phyloP scores from a whole-genome alignment of 495 filamentous ascomycete species.

The Podospora anserina region DNA sequence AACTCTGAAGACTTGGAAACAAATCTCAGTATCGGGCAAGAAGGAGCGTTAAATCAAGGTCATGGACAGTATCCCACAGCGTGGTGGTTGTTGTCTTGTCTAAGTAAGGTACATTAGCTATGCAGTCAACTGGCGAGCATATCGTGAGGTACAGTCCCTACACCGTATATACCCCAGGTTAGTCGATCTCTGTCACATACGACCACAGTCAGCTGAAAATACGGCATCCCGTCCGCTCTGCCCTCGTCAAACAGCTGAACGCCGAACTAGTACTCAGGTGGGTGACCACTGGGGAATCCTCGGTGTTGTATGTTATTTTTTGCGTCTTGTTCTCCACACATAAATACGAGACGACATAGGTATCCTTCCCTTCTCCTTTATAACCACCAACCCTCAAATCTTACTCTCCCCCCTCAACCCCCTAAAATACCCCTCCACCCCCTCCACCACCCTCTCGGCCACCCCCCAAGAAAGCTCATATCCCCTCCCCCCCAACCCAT shows the following conservation, averaged over 20 bases:
- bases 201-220: neutral
- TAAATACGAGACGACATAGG: too few species aligned
- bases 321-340: too few species aligned
- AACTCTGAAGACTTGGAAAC: too few species aligned
- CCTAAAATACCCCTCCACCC: slow-evolving; percentile 30
- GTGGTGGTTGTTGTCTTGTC: too few species aligned
- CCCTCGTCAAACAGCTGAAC: neutral
- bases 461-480: slow-evolving; percentile 53
- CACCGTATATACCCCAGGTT: neutral
- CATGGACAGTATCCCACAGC: too few species aligned
- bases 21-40: too few species aligned
- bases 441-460: slow-evolving; percentile 38
- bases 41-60: too few species aligned
- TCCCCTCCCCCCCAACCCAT: slow-evolving; percentile 60
- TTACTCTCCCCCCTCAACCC: slow-evolving; percentile 8
- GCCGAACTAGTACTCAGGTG: neutral
- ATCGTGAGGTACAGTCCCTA: neutral
- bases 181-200: neutral
- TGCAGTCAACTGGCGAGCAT: too few species aligned
- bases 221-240: neutral
- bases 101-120: too few species aligned
- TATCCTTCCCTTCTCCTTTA: neutral
- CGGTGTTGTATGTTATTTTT: neutral
- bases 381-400: slow-evolving; percentile 7
- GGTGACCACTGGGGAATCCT: neutral